Conservation (phyloP, 148 eudicot genomes). For the Cornus kousa region DNA sequence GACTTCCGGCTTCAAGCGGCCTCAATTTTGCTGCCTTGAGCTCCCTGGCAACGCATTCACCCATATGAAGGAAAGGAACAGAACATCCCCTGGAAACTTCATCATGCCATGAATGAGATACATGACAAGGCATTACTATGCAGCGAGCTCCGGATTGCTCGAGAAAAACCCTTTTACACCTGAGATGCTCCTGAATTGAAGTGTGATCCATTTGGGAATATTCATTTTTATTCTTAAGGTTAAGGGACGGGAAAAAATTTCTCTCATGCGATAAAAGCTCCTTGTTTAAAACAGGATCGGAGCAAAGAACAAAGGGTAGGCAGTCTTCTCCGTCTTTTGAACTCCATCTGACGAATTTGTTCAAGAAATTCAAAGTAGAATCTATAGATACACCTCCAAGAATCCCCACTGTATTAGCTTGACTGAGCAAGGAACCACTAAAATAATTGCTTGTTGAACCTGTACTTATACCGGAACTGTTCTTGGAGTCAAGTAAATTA, state of each 20-base stretch:
- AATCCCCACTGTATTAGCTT: slow-evolving; percentile 54
- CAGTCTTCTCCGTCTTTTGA: slow-evolving; percentile 34
- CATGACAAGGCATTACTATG: slow-evolving; percentile 77
- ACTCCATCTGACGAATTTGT: slow-evolving; percentile 46
- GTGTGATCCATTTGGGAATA: slow-evolving; percentile 28
- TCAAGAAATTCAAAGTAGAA: slow-evolving; percentile 49
- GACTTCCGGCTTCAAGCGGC: slow-evolving; percentile 75
- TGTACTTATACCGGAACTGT: slow-evolving; percentile 12
- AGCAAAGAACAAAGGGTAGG: slow-evolving; percentile 62
- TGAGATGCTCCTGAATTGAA: slow-evolving; percentile 39
- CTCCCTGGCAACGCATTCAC: slow-evolving; percentile 78
- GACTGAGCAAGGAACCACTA: slow-evolving; percentile 31
- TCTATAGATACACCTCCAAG: slow-evolving; percentile 56
- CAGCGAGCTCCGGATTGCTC: slow-evolving; percentile 73
- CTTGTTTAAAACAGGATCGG: slow-evolving; percentile 47
- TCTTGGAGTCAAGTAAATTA: slow-evolving; percentile 20
- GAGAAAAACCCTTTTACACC: slow-evolving; percentile 52
- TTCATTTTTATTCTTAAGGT: slow-evolving; percentile 9
- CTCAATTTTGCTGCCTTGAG: slow-evolving; percentile 67
- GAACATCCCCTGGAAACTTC: slow-evolving; percentile 54
- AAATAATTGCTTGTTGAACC: slow-evolving; percentile 1
- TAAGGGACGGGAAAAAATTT: slow-evolving; percentile 4
- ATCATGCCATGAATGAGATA: slow-evolving; percentile 63
- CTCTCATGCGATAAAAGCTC: slow-evolving; percentile 34
- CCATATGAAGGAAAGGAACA: slow-evolving; percentile 71